Percentiles rank a stretch among this genome's conserved stretches.
Conservation (phyloP, 192 early-diverging fungal genomes). For the Obelidium mucronatum region DNA sequence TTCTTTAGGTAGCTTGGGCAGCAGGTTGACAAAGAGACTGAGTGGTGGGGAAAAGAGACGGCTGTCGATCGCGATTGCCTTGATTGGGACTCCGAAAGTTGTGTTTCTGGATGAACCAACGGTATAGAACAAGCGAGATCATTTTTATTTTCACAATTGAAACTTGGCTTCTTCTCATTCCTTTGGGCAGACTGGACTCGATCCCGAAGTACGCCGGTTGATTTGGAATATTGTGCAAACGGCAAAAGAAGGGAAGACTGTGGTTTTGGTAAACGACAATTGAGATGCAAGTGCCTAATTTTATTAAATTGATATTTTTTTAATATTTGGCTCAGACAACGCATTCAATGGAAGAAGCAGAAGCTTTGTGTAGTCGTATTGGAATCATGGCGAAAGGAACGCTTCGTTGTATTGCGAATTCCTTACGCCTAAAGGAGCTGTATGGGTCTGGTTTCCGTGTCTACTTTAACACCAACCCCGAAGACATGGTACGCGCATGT, state of each 20-base stretch:
- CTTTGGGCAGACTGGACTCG: slow-evolving; percentile 70
- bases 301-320: background rate
- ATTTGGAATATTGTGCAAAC: slow-evolving; percentile 77
- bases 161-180: no score
- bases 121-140: slow-evolving; percentile 30
- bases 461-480: slow-evolving; percentile 54
- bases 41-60: slow-evolving; percentile 79
- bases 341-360: slow-evolving; percentile 83
- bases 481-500: slow-evolving; percentile 47
- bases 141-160: background rate
- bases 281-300: background rate
- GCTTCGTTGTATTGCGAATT: slow-evolving; percentile 69
- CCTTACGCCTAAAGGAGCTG: slow-evolving; percentile 71
- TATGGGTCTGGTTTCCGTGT: slow-evolving; percentile 77
- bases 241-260: slow-evolving; percentile 63
- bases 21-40: slow-evolving; percentile 66
- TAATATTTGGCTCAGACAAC: slow-evolving; percentile 59
- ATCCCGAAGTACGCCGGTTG: slow-evolving; percentile 73
- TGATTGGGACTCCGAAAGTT: slow-evolving; percentile 63
- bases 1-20: slow-evolving; percentile 61
- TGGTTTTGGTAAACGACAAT: slow-evolving; percentile 49
- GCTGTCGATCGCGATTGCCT: slow-evolving; percentile 60
- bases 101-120: slow-evolving; percentile 87
- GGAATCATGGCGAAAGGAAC: slow-evolving; percentile 84
- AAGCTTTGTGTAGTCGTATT: slow-evolving; percentile 76